A percentile compares a stretch with the other conserved stretches of the same genome.
Conservation (phyloP, 352 stramenopile genomes). For the Phytophthora megakarya region DNA sequence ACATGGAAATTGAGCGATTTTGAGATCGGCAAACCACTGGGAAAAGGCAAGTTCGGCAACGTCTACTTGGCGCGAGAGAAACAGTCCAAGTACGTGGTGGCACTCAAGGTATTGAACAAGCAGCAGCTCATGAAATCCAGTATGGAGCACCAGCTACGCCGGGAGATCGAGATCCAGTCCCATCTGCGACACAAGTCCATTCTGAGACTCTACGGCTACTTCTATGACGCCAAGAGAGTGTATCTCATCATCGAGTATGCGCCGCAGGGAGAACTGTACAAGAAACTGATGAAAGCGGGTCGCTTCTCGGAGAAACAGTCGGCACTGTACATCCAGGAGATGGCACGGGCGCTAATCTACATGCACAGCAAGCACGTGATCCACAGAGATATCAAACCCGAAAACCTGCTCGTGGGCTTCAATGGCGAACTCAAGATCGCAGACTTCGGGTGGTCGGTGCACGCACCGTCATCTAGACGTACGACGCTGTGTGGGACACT, state of each 20-base stretch:
- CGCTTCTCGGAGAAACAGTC: slow-evolving; percentile 94
- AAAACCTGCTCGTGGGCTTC: slow-evolving; percentile 98
- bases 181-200: slow-evolving; percentile 98
- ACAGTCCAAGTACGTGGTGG: slow-evolving; percentile 98
- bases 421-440: slow-evolving; percentile 98
- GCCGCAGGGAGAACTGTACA: slow-evolving; percentile 98
- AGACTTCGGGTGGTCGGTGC: slow-evolving; percentile 99
- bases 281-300: slow-evolving; percentile 92
- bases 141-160: slow-evolving; percentile 98
- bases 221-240: slow-evolving; percentile 98
- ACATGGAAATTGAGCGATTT: slow-evolving; percentile 98
- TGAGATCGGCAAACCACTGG: slow-evolving; percentile 98
- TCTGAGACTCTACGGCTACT: slow-evolving; percentile 98
- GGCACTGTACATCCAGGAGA: slow-evolving; percentile 95
- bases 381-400: slow-evolving; percentile 99
- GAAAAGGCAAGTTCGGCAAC: slow-evolving; percentile 98
- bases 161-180: slow-evolving; percentile 99
- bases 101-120: slow-evolving; percentile 99
- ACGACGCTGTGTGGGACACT: slow-evolving; percentile 99
- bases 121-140: slow-evolving; percentile 96
- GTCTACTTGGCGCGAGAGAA: slow-evolving; percentile 99
- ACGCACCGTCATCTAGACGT: slow-evolving; percentile 95
- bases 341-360: slow-evolving; percentile 95
- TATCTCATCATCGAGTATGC: slow-evolving; percentile 99
- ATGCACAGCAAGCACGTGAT: slow-evolving; percentile 99